phyloP scores from a whole-genome alignment of 1,139 yeast species.

The Protomyces lactucae-debilis region DNA sequence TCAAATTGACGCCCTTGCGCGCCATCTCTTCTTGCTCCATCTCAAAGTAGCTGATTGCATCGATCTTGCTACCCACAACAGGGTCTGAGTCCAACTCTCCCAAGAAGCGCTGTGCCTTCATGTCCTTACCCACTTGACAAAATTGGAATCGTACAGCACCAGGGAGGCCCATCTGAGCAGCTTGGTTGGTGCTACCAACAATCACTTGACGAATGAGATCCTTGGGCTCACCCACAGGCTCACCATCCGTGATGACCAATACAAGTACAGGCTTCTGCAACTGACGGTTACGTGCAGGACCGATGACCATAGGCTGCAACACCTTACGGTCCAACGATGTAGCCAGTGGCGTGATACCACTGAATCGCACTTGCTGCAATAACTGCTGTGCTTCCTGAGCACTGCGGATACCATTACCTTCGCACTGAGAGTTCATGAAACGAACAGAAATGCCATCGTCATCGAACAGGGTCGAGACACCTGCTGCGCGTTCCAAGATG shows the following conservation, averaged over 20 bases:
- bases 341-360: constrained; percentile 40
- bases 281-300: constrained; percentile 35
- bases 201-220: constrained; percentile 36
- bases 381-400: constrained; percentile 37
- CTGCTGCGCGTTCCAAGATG: constrained; percentile 38
- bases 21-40: constrained; percentile 41
- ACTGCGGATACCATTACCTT: constrained; percentile 36
- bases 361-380: constrained; percentile 36
- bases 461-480: constrained; percentile 37
- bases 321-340: constrained; percentile 37
- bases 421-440: constrained; percentile 37
- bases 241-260: constrained; percentile 40
- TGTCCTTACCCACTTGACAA: constrained; percentile 41
- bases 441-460: constrained; percentile 39
- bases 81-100: constrained; percentile 37
- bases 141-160: constrained; percentile 40
- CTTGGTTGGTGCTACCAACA: constrained; percentile 35
- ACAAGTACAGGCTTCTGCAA: constrained; percentile 39
- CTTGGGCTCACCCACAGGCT: constrained; percentile 40
- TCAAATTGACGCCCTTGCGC: constrained; percentile 37
- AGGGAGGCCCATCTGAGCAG: constrained; percentile 35
- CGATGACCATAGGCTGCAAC: constrained; percentile 38
- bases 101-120: constrained; percentile 39
- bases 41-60: constrained; percentile 39
- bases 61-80: constrained; percentile 39